Base-by-base conservation (phyloP, 139 green algal species). In the Chlorella sp. region DNA sequence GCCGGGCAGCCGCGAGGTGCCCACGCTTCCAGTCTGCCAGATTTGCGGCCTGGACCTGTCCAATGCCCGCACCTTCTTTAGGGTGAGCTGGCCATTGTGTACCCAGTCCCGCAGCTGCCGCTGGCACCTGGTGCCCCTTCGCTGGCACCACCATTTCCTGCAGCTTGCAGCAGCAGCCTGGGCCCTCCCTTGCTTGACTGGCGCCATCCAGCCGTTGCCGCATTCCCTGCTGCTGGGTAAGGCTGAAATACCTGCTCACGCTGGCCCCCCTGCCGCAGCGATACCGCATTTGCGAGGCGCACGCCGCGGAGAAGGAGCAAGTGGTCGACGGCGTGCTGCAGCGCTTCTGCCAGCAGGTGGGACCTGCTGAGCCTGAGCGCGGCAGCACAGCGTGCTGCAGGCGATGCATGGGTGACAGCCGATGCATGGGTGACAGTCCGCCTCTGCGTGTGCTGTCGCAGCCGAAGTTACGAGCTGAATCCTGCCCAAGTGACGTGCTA, bases 341-440 rank as follows among this genome's bases (percentile, higher is more conserved):
- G n/a, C 71, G 81, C 30, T 86, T 86, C 60, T 86, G 81, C 56
- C 81, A 86, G 32, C 65, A 78, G 79, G 47, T 85, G 60, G 9
- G 51, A 11, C 20, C 16, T 62, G 38, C 3, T 11, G 4, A 1
- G 16, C 18, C 6, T 32, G 16, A 28, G 57, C 13, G 57, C 18
- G 11, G 20, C 57, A 26, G 13, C 44, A 64, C 32, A 32, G 17
- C 7, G n/a, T n/a, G n/a, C n/a, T n/a, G n/a, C n/a, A n/a, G n/a
- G n/a, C n/a, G n/a, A n/a, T n/a, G n/a, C n/a, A n/a, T n/a, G n/a
- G n/a, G n/a, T n/a, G n/a, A n/a, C n/a, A n/a, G n/a, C n/a, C n/a
- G n/a, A n/a, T n/a, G n/a, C n/a, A n/a, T n/a, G n/a, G n/a, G n/a
- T n/a, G n/a, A n/a, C n/a, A n/a, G n/a, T n/a, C n/a, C n/a, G n/a